phyloP scores from a whole-genome alignment of 106 monocot genomes.

The Platanthera zijinensis region DNA sequence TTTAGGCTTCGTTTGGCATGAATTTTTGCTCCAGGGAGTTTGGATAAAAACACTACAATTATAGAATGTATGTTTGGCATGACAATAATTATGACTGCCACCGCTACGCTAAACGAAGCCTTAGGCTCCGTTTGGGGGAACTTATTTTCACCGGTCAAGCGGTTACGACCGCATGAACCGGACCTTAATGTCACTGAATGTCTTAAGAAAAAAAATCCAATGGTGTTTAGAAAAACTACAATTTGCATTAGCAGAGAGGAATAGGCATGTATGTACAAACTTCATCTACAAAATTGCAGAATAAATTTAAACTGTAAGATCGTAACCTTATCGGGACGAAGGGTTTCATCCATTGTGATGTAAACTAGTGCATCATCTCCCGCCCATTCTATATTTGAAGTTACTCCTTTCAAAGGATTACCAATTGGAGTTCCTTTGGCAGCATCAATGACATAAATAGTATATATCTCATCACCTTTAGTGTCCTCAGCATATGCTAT shows the following conservation, averaged over 20 bases:
- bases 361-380: slow-evolving; percentile 64
- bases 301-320: not conserved
- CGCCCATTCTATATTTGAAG: slow-evolving; percentile 68
- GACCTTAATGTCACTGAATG: not conserved
- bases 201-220: not conserved
- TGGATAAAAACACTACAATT: too few relatives aligned
- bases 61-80: too few relatives aligned
- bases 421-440: slow-evolving; percentile 49
- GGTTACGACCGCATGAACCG: too few relatives aligned
- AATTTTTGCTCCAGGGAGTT: too few relatives aligned
- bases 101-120: too few relatives aligned
- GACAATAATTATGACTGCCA: too few relatives aligned
- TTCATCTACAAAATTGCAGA: not conserved
- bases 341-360: slow-evolving; percentile 80
- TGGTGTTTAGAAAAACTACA: not conserved
- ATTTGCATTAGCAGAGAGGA: not conserved
- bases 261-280: slow-evolving; percentile 3
- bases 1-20: too few relatives aligned
- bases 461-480: slow-evolving; percentile 84
- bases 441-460: slow-evolving; percentile 65
- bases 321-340: slow-evolving; percentile 75
- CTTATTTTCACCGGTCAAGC: too few relatives aligned
- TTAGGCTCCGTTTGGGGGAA: too few relatives aligned
- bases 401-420: slow-evolving; percentile 40
- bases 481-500: slow-evolving; percentile 82